phyloP scores from a whole-genome alignment of 2,329 filamentous ascomycete genomes.

The Colletotrichum higginsianum region DNA sequence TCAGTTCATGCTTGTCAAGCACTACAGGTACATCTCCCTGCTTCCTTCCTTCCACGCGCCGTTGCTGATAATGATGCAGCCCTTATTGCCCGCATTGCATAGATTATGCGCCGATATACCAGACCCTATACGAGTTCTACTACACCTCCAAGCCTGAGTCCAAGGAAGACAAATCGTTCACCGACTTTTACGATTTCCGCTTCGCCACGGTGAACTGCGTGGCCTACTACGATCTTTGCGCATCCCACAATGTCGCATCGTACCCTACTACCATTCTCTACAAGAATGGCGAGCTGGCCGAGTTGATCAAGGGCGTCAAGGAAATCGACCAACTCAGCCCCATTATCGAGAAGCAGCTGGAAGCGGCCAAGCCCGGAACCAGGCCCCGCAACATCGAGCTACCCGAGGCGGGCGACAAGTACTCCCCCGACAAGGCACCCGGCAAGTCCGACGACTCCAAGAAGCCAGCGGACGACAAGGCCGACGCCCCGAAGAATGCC shows the following conservation, averaged over 20 bases:
- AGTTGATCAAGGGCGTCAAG: conserved; percentile 77
- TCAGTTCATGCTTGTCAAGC: conserved; percentile 72
- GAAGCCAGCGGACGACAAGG: conserved; percentile 43
- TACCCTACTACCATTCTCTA: conserved; percentile 87
- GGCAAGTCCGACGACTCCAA: conserved; percentile 47
- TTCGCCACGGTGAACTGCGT: conserved; percentile 91
- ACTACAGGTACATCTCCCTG: conserved; percentile 71
- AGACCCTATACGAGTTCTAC: conserved; percentile 96
- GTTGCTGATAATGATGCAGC: conserved; percentile 52
- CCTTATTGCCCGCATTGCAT: conserved; percentile 81
- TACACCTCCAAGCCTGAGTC: conserved; percentile 82
- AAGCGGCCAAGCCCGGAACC: conserved; percentile 84
- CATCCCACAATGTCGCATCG: conserved; percentile 73
- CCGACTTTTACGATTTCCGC: conserved; percentile 88
- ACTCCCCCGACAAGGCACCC: conserved; percentile 53
- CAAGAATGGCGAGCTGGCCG: conserved; percentile 80
- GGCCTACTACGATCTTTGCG: conserved; percentile 85
- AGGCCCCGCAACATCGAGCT: conserved; percentile 78
- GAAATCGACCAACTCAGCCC: conserved; percentile 76
- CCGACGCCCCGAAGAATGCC: conserved; percentile 41
- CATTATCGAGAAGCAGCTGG: conserved; percentile 82
- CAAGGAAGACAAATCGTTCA: conserved; percentile 74
- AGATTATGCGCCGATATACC: conserved; percentile 85
- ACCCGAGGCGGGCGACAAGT: conserved; percentile 78
- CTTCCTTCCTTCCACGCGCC: conserved; percentile 17